Evolutionary conservation across 345 rosid species (phyloP), one percentile per base, ranked within the genome.

Genomic region (Gossypium longicalyx): DNA sequence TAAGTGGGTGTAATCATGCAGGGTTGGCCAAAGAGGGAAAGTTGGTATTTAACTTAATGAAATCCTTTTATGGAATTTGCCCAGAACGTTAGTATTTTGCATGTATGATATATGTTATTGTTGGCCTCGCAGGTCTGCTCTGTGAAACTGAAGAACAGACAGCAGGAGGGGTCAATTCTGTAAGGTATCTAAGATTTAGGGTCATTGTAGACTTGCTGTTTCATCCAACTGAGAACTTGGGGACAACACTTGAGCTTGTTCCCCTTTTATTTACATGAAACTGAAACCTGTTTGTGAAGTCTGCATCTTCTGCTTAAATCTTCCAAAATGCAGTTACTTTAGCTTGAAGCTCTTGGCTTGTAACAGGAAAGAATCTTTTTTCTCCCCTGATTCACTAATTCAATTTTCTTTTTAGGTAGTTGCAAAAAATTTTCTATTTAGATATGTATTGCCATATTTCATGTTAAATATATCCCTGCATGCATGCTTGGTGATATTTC

Each of bases 1-100:
- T 92, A 78, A 74, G 79, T 25, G 97, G 92, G 16, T 90, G 97
- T 84, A 86, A 87, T 72, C 93, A 88, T 83, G 87, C 89, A 0
- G 93, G 97, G 4, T 83, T 92, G 85, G 92, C 89, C 70, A 84
- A 92, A 82, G 97, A 88, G 82, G 93, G 89, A 3, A 80, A 81
- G 68, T 25, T 64, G 27, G 64, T 85, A 73, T 87, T 86, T 47
- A 56, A 81, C 74, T 83, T 82, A 22, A 78, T 89, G 93, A 86
- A 81, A 77, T 70, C 82, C 41, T 34, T 34, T 7, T 67, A 85
- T 64, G 86, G 86, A 76, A 82, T 86, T 64, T 72, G 75, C n/a
- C 92, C 83, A 0, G 89, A 82, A 44, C 72, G 72, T 66, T 87
- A 81, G 79, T 91, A 90, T 58, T 83, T 87, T 85, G 88, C 89